Evolutionary conservation across 495 filamentous ascomycete species (phyloP).

Genomic region (Neurospora intermedia): DNA sequence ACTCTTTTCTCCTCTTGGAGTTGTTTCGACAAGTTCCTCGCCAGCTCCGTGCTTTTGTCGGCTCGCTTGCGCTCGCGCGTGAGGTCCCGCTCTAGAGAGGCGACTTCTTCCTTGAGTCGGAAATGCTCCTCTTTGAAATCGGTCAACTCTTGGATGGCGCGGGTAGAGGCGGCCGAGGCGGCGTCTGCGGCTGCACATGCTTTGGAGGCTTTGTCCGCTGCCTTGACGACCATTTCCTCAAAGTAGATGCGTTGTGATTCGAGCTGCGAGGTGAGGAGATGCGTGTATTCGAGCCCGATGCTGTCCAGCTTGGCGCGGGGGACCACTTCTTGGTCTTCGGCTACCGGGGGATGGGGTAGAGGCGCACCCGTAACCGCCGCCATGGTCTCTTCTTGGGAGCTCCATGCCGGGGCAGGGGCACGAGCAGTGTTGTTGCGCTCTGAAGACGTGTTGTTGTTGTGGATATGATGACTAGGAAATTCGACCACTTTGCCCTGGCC

Average conservation of each 20-base stretch:
- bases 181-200: slow-evolving; percentile 55
- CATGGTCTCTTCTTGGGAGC: not conserved
- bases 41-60: slow-evolving; percentile 61
- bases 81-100: slow-evolving; percentile 57
- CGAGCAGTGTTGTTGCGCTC: slow-evolving; percentile 4
- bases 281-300: slow-evolving; percentile 88
- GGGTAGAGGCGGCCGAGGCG: slow-evolving; percentile 40
- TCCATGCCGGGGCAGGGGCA: not conserved
- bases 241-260: slow-evolving; percentile 90
- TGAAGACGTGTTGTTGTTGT: slow-evolving; percentile 6
- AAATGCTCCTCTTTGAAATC: slow-evolving; percentile 45
- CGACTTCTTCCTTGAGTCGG: slow-evolving; percentile 47
- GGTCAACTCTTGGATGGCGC: slow-evolving; percentile 39
- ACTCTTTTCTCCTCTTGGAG: slow-evolving; percentile 85
- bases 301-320: slow-evolving; percentile 85
- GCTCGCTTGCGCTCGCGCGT: slow-evolving; percentile 56
- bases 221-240: slow-evolving; percentile 83
- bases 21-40: slow-evolving; percentile 62
- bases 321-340: slow-evolving; percentile 54
- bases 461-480: slow-evolving; percentile 42
- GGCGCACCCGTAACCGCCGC: not conserved
- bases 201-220: slow-evolving; percentile 78
- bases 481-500: slow-evolving; percentile 85
- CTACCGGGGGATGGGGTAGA: not conserved
- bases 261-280: slow-evolving; percentile 81